Evolutionary conservation across 768 basidiomycete species (phyloP).

Genomic region (Tylopilus sp.): DNA sequence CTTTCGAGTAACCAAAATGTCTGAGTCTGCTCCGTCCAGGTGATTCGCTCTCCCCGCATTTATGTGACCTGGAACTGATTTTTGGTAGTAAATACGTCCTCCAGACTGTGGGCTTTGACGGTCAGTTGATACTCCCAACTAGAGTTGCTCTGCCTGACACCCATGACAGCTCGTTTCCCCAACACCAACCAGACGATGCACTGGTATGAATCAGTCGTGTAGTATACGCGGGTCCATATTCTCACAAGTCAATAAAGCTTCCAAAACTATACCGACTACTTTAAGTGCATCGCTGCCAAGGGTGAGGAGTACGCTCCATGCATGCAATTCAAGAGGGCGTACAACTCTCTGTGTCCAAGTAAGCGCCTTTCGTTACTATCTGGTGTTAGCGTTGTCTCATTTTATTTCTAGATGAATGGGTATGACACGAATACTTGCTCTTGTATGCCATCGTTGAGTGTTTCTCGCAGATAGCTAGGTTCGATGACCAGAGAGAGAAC

Average conservation of each 20-base stretch:
- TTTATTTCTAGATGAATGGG: conserved; percentile 79
- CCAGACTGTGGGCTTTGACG: conserved; percentile 95
- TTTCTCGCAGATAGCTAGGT: conserved; percentile 65
- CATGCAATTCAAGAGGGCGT: conserved; percentile 97
- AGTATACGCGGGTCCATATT: not conserved
- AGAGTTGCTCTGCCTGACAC: conserved; percentile 4
- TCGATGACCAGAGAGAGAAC: conserved; percentile 92
- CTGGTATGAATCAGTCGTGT: conserved; percentile 59
- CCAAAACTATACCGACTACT: conserved; percentile 98
- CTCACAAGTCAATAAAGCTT: conserved; percentile 45
- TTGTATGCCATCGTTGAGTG: not conserved
- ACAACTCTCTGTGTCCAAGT: conserved; percentile 98
- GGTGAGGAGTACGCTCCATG: conserved; percentile 98
- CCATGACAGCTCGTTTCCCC: conserved; percentile 72
- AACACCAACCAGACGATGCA: conserved; percentile 94
- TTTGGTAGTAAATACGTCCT: conserved; percentile 74
- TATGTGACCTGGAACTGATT: conserved; percentile 12
- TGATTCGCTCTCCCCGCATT: conserved; percentile 21
- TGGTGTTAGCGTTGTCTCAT: conserved; percentile 8
- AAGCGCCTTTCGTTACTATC: conserved; percentile 34
- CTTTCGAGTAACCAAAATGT: conserved; percentile 51
- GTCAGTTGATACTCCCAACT: conserved; percentile 35
- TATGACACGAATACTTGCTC: conserved; percentile 32
- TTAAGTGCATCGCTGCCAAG: conserved; percentile 95
- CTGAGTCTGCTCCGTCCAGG: conserved; percentile 58